Conservation (phyloP, 2,329 filamentous ascomycete species). For the Septoria linicola region DNA sequence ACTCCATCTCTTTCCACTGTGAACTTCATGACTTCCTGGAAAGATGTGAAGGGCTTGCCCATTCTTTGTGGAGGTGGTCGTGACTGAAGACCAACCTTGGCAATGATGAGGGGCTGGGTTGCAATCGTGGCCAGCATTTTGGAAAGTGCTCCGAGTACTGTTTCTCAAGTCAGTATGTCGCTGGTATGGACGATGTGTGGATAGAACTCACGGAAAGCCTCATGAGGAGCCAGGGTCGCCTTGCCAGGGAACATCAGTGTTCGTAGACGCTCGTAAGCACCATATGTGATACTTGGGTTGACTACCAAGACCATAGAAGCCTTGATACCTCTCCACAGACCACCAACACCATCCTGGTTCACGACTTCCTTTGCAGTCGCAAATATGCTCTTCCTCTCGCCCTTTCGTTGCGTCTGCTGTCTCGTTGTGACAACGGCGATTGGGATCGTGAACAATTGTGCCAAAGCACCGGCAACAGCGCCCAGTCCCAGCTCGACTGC, state of each 20-base stretch:
- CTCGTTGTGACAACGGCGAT: conserved; percentile 93
- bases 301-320: conserved; percentile 93
- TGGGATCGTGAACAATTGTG: conserved; percentile 94
- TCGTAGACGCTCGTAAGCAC: conserved; percentile 87
- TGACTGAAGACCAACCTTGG: conserved; percentile 94
- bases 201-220: conserved; percentile 80
- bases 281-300: conserved; percentile 97
- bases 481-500: conserved; percentile 80
- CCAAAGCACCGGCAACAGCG: conserved; percentile 82
- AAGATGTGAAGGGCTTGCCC: conserved; percentile 90
- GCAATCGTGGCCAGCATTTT: conserved; percentile 88
- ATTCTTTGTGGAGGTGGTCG: conserved; percentile 79
- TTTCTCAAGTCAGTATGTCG: conserved; percentile 39
- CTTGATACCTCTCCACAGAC: conserved; percentile 92
- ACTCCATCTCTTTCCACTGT: conserved; percentile 85
- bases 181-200: neutral
- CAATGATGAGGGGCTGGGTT: conserved; percentile 94
- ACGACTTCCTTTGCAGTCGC: conserved; percentile 88
- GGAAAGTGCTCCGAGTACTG: conserved; percentile 83
- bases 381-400: conserved; percentile 79
- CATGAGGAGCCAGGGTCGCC: conserved; percentile 71
- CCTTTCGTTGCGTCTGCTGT: conserved; percentile 87
- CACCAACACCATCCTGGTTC: conserved; percentile 81
- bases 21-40: conserved; percentile 91
- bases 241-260: conserved; percentile 75